A percentile compares a stretch with the other conserved stretches of the same genome.
Conservation (phyloP, 306 rosid species). For the Sindora glabra region DNA sequence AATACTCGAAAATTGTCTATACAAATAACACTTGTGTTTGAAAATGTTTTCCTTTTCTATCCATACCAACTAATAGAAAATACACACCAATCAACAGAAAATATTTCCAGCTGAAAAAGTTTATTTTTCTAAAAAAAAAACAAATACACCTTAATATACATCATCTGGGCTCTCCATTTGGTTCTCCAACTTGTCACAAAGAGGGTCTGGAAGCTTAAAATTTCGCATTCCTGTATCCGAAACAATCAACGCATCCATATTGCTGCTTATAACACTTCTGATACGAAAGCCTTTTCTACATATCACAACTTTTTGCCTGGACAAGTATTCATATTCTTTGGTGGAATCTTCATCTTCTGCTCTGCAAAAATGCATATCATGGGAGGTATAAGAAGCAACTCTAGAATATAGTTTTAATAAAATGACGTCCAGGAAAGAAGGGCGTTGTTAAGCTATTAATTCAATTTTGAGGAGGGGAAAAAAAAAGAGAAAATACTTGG, state of each 20-base stretch:
- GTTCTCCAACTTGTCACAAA: slow-evolving; percentile 31
- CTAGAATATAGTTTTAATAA: not conserved
- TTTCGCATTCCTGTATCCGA: slow-evolving; percentile 21
- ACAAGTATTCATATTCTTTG: slow-evolving; percentile 37
- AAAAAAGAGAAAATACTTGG: too few species aligned
- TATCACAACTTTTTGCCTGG: slow-evolving; percentile 33
- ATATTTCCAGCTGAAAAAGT: too few species aligned
- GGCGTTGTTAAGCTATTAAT: not conserved
- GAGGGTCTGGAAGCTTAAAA: slow-evolving; percentile 56
- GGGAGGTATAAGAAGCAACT: not conserved
- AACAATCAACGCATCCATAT: slow-evolving; percentile 37
- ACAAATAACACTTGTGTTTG: too few species aligned
- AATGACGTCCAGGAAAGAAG: not conserved
- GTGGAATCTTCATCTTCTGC: slow-evolving; percentile 41
- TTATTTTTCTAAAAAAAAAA: too few species aligned
- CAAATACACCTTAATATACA: too few species aligned
- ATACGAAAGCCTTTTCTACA: slow-evolving; percentile 41
- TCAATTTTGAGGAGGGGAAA: too few species aligned
- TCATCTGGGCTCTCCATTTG: slow-evolving; percentile 7
- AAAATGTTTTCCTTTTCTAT: too few species aligned
- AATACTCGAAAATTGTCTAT: too few species aligned
- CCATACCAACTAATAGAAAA: too few species aligned
- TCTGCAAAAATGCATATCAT: slow-evolving; percentile 38
- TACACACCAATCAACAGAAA: too few species aligned
- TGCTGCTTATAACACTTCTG: slow-evolving; percentile 51